A percentile compares a stretch with the other conserved stretches of the same genome.
These are phyloP conservation scores for Cercospora beticola DNA, from an alignment of 2,329 filamentous ascomycete species.

Conservation along the genomic window DNA sequence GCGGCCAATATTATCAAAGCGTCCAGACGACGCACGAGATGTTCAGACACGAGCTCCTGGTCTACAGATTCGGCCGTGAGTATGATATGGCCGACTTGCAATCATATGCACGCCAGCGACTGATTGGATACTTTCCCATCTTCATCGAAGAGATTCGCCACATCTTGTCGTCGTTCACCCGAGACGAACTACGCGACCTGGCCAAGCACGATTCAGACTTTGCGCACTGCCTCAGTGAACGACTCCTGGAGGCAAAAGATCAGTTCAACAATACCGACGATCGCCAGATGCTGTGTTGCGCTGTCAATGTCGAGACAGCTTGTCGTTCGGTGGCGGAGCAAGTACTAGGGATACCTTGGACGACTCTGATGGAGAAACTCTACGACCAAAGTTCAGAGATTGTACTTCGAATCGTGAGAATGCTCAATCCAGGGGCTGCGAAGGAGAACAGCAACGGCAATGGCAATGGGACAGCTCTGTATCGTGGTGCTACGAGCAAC, in stretches of 20 bases:
- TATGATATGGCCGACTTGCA: background rate
- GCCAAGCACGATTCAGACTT: background rate
- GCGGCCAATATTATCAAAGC: background rate
- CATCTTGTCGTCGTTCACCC: background rate
- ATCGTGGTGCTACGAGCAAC: background rate
- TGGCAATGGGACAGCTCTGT: background rate
- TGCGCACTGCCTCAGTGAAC: background rate
- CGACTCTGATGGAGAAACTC: background rate
- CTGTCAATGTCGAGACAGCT: background rate
- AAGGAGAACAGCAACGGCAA: background rate
- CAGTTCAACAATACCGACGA: background rate
- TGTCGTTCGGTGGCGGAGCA: background rate
- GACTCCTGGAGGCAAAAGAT: background rate
- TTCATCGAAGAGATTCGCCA: background rate
- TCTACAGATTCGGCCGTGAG: background rate
- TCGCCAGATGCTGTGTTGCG: background rate
- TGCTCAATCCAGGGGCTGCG: background rate
- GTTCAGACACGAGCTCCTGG: background rate
- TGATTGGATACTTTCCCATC: background rate
- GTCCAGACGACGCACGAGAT: background rate
- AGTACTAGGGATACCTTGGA: background rate
- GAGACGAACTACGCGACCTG: background rate
- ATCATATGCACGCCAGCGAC: background rate
- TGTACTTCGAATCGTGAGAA: background rate
- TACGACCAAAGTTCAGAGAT: background rate